Base-by-base conservation (phyloP, 169 alveolate species). In the Plasmodium coatneyi region DNA sequence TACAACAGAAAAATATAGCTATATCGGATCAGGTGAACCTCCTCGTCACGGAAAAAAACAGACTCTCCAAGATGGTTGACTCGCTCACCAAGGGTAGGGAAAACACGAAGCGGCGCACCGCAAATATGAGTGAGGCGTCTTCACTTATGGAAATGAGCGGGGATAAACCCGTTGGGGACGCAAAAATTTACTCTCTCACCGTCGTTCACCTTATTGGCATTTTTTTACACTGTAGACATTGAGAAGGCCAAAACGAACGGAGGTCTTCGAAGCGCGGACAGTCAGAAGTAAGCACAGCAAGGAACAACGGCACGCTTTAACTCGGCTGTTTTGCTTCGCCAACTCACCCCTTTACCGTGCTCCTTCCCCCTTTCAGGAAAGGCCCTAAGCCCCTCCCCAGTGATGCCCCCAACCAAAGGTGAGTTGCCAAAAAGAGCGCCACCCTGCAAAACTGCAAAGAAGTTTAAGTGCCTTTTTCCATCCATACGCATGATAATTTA, bases 1-100 rank as follows among this genome's bases (percentile, higher is more conserved):
- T 84, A 32, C 86, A 84, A 25, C 79, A 74, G 54, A 66, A 76
- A 49, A 84, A 84, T 84, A 71, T 28, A 32, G 79, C 79, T 36
- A 72, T 72, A 19, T 84, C 93, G 16, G 60, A 76, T 84, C 80
- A 84, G 70, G 46, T 84, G 46, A 84, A 84, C 41, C 19, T 84
- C 49, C 66, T 84, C n/a, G 70, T 78, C 19, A 74, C 93, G 34
- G 93, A 84, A 76, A 84, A 84, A 76, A 84, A 84, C 46, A 84
- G 93, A 52, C 60, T 84, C 60, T 74, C 86, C 56, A 84, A 84
- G 70, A 34, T 84, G 52, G 93, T 84, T 14, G 93, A 84, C 66
- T 84, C 93, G 16, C 71, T 84, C 16, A 46, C 93, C 30, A 84
- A 49, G 79, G 93, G 93, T 84, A 84, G 30, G 92, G 30, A 79